These are phyloP conservation scores for Podaxis rugospora DNA, from an alignment of 768 basidiomycete species.

Conservation along the genomic window DNA sequence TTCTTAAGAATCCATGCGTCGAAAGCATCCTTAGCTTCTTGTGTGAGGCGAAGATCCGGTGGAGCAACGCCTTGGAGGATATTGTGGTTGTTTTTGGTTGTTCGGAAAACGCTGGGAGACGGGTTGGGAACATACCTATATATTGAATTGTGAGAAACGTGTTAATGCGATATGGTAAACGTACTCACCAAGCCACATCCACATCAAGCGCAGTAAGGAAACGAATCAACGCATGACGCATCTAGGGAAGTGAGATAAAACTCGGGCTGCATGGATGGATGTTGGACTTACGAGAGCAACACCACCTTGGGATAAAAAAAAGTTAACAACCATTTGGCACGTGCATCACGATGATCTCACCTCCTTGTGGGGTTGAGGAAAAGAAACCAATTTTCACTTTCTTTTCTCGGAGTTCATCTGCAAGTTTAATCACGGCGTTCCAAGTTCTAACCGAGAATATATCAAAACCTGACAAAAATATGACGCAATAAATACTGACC, in stretches of 20 bases:
- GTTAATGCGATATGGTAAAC: neutral
- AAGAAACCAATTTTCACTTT: slow-evolving; percentile 92
- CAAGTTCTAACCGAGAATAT: slow-evolving; percentile 46
- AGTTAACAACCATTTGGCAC: slow-evolving; percentile 11
- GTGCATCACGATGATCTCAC: slow-evolving; percentile 32
- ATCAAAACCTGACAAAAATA: slow-evolving; percentile 10
- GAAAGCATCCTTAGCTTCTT: slow-evolving; percentile 74
- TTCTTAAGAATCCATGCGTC: slow-evolving; percentile 90
- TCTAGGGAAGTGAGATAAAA: slow-evolving; percentile 38
- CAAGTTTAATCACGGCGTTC: slow-evolving; percentile 78
- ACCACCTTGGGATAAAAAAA: slow-evolving; percentile 53
- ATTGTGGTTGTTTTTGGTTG: slow-evolving; percentile 95
- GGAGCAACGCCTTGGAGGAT: slow-evolving; percentile 90
- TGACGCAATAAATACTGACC: slow-evolving; percentile 27
- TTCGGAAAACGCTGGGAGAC: slow-evolving; percentile 85
- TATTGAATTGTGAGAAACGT: neutral
- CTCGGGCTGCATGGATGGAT: slow-evolving; percentile 16
- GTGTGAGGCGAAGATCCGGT: slow-evolving; percentile 70
- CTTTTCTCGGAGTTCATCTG: slow-evolving; percentile 80
- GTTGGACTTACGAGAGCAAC: slow-evolving; percentile 75
- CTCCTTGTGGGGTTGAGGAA: slow-evolving; percentile 93
- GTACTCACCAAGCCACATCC: slow-evolving; percentile 72
- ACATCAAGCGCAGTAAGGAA: slow-evolving; percentile 79
- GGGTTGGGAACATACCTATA: slow-evolving; percentile 84
- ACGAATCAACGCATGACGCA: slow-evolving; percentile 92